Percentiles rank a stretch among this genome's conserved stretches.
Evolutionary conservation across 495 filamentous ascomycete genomes (phyloP).

Genomic region (Penicillium pancosmium): DNA sequence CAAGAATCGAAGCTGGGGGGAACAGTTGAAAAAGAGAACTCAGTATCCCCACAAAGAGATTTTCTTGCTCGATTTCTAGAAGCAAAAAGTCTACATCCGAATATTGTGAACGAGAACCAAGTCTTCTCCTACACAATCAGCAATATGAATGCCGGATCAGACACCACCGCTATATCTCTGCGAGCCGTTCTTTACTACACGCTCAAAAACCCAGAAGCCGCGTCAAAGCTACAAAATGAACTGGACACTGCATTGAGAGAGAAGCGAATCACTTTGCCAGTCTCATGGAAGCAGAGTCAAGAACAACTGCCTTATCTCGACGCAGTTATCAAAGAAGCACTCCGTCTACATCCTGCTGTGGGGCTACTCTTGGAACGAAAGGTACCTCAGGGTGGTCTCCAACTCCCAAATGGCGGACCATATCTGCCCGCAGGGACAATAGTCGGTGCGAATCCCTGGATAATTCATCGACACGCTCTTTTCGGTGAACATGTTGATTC

Average conservation of each 20-base stretch:
- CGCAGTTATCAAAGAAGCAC: conserved; percentile 67
- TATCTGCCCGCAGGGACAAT: conserved; percentile 63
- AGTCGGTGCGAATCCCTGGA: conserved; percentile 52
- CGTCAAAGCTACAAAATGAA: conserved; percentile 29
- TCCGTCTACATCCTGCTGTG: conserved; percentile 65
- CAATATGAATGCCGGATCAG: conserved; percentile 55
- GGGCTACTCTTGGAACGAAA: conserved; percentile 57
- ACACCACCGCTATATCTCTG: conserved; percentile 54
- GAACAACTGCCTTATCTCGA: conserved; percentile 59
- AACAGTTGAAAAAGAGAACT: not conserved
- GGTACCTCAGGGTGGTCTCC: conserved; percentile 35
- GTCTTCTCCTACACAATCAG: conserved; percentile 37
- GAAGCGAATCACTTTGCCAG: conserved; percentile 34
- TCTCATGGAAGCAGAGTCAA: conserved; percentile 44
- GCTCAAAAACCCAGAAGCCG: conserved; percentile 37
- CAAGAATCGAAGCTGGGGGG: not conserved
- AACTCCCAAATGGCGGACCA: conserved; percentile 49
- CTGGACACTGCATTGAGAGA: conserved; percentile 44
- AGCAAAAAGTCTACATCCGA: conserved; percentile 36
- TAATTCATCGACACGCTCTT: conserved; percentile 20
- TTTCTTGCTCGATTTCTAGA: conserved; percentile 34
- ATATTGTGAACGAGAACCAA: conserved; percentile 36
- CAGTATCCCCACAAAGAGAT: conserved; percentile 18
- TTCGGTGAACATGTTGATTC: conserved; percentile 22
- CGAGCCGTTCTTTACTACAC: conserved; percentile 54